Percentiles rank a stretch among this genome's conserved stretches.
phyloP scores from a whole-genome alignment of 2,329 filamentous ascomycete species.

The Paraphoma chrysanthemicola region DNA sequence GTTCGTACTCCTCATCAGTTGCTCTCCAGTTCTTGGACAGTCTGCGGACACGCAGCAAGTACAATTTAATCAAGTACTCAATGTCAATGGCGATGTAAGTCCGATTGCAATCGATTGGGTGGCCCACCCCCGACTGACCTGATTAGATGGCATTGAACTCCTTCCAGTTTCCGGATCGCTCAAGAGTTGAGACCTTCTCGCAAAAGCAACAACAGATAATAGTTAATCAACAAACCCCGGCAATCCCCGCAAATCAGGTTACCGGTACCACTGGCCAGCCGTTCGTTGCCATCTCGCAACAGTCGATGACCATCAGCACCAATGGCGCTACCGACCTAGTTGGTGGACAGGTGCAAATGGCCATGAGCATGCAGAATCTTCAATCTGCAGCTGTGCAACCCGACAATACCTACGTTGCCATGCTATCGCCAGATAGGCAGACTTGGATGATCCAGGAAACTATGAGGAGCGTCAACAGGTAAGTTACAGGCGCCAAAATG shows the following conservation, averaged over 20 bases:
- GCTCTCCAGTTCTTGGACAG: conserved; percentile 32
- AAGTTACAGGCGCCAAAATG: too few species aligned
- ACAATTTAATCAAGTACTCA: conserved; percentile 49
- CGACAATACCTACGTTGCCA: conserved; percentile 46
- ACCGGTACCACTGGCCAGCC: conserved; percentile 47
- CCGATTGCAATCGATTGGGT: too few species aligned
- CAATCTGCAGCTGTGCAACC: conserved; percentile 38
- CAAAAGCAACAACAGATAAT: conserved; percentile 49
- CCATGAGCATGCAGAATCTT: conserved; percentile 39
- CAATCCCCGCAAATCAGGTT: conserved; percentile 45
- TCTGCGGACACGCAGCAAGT: conserved; percentile 26
- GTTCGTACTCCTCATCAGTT: conserved; percentile 37
- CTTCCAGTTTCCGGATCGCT: conserved; percentile 46
- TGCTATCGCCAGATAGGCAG: conserved; percentile 46
- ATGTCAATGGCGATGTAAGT: conserved; percentile 48
- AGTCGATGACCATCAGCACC: conserved; percentile 46
- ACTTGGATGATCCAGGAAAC: conserved; percentile 49
- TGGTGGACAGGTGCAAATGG: conserved; percentile 45
- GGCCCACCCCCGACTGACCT: conserved; percentile 12
- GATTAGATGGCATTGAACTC: conserved; percentile 46
- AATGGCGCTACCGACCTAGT: conserved; percentile 46
- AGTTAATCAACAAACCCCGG: conserved; percentile 47
- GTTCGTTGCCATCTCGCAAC: conserved; percentile 41
- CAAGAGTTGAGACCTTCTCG: conserved; percentile 46
- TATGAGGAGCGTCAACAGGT: conserved; percentile 42